phyloP scores from a whole-genome alignment of 1,139 yeast genomes.

The Blastobotrys proliferans region DNA sequence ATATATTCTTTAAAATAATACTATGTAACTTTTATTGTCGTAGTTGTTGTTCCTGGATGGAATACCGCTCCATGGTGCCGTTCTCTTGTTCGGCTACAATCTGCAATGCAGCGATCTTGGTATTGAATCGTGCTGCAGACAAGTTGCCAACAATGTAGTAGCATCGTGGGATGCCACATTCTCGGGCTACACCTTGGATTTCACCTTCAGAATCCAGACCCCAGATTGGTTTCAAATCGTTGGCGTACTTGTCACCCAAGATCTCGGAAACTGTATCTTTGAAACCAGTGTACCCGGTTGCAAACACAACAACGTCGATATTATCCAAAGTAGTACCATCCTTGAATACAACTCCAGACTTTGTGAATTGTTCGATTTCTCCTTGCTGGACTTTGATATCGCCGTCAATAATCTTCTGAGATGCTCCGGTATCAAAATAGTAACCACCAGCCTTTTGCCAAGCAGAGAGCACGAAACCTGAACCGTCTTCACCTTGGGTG shows the following conservation, averaged over 20 bases:
- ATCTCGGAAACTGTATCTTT: slow-evolving; percentile 39
- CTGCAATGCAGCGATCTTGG: slow-evolving; percentile 25
- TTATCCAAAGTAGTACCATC: slow-evolving; percentile 39
- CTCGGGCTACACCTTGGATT: slow-evolving; percentile 20
- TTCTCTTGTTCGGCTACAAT: slow-evolving; percentile 23
- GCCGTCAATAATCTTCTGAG: slow-evolving; percentile 39
- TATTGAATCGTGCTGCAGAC: slow-evolving; percentile 19
- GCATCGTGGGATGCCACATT: slow-evolving; percentile 23
- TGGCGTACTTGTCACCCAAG: slow-evolving; percentile 14
- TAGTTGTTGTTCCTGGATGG: slow-evolving; percentile 22
- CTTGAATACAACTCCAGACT: slow-evolving; percentile 37
- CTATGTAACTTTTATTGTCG: too few species aligned
- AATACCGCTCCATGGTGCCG: slow-evolving; percentile 18
- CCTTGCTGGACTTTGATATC: slow-evolving; percentile 39
- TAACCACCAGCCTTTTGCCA: slow-evolving; percentile 44
- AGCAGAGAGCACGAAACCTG: slow-evolving; percentile 41
- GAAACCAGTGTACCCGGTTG: slow-evolving; percentile 44
- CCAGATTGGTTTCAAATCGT: slow-evolving; percentile 24
- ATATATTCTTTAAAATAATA: too few species aligned
- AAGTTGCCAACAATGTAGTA: slow-evolving; percentile 24
- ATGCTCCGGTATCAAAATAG: slow-evolving; percentile 45
- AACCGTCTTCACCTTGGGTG: slow-evolving; percentile 42
- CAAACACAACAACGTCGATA: slow-evolving; percentile 39
- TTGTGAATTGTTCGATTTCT: slow-evolving; percentile 35
- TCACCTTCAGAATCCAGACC: slow-evolving; percentile 29